Percentiles rank a stretch among this genome's conserved stretches.
These are phyloP conservation scores for Oenanthe sinensis DNA, from an alignment of 129 eudicot genomes.

Conservation along the genomic window DNA sequence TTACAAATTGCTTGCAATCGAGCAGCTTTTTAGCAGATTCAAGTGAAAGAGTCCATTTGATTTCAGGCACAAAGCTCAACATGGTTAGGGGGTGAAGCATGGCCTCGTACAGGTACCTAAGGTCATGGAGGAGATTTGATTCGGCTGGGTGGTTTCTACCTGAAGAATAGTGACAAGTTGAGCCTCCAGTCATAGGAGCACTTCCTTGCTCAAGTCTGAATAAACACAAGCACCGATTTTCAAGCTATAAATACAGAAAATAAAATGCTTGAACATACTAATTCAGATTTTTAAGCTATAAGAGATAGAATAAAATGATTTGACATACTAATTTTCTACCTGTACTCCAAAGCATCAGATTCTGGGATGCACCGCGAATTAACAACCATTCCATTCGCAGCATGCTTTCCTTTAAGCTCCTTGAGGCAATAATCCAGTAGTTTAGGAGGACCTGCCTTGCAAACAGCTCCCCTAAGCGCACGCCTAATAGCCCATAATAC, in stretches of 20 bases:
- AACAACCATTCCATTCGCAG: conserved; percentile 62
- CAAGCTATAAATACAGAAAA: not conserved
- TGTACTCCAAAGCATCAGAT: conserved; percentile 77
- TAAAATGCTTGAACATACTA: not conserved
- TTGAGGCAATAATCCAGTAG: conserved; percentile 85
- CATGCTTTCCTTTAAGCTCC: conserved; percentile 73
- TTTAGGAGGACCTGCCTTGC: conserved; percentile 69
- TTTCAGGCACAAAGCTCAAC: conserved; percentile 26
- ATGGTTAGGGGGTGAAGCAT: conserved; percentile 55
- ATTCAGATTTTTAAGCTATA: not conserved
- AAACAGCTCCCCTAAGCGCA: conserved; percentile 79
- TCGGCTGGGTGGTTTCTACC: conserved; percentile 32
- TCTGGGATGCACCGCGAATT: conserved; percentile 52
- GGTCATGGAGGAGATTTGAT: conserved; percentile 50
- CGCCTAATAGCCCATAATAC: conserved; percentile 82
- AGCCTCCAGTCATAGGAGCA: conserved; percentile 7
- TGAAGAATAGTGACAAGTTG: not conserved
- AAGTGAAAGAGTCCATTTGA: conserved; percentile 27
- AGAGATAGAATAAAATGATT: not conserved
- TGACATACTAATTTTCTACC: conserved; percentile 27
- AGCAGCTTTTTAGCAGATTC: conserved; percentile 51
- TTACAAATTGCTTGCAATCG: conserved; percentile 92
- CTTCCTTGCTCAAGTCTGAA: conserved; percentile 60
- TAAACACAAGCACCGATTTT: not conserved
- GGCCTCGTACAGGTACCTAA: conserved; percentile 55